Conservation (phyloP, 2,329 filamentous ascomycete genomes). For the Diaporthe helianthi region DNA sequence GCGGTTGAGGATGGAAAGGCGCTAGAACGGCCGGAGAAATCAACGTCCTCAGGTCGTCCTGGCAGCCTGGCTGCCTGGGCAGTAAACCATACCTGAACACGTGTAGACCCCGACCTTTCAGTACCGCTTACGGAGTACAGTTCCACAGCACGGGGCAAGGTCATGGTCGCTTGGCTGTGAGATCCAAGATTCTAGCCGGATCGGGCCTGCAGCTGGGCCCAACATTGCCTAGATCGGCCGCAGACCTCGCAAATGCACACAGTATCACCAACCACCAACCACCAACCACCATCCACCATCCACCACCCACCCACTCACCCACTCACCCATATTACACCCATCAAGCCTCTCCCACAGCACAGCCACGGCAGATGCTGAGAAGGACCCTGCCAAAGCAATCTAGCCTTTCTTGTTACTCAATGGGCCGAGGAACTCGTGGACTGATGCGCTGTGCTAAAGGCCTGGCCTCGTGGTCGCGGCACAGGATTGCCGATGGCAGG, state of each 20-base stretch:
- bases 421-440: not conserved
- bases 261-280: not conserved
- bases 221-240: slow-evolving; percentile 10
- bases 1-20: not conserved
- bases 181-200: slow-evolving; percentile 23
- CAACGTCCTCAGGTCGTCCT: not conserved
- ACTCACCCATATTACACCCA: not conserved
- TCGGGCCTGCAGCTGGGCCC: slow-evolving; percentile 6
- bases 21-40: slow-evolving; percentile 15
- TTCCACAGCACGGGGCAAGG: not conserved
- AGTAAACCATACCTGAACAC: no score
- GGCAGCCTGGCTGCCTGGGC: not conserved
- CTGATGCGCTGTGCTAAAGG: not conserved
- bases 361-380: not conserved
- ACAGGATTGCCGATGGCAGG: slow-evolving; percentile 12
- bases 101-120: not conserved
- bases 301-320: not conserved
- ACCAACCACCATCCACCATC: no score
- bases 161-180: slow-evolving; percentile 7
- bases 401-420: not conserved
- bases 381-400: not conserved
- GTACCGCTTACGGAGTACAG: not conserved
- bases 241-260: not conserved
- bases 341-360: not conserved
- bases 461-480: not conserved